A percentile compares a stretch with the other conserved stretches of the same genome.
These are phyloP conservation scores for Diplodia corticola DNA, from an alignment of 2,329 filamentous ascomycete species.

Conservation along the genomic window DNA sequence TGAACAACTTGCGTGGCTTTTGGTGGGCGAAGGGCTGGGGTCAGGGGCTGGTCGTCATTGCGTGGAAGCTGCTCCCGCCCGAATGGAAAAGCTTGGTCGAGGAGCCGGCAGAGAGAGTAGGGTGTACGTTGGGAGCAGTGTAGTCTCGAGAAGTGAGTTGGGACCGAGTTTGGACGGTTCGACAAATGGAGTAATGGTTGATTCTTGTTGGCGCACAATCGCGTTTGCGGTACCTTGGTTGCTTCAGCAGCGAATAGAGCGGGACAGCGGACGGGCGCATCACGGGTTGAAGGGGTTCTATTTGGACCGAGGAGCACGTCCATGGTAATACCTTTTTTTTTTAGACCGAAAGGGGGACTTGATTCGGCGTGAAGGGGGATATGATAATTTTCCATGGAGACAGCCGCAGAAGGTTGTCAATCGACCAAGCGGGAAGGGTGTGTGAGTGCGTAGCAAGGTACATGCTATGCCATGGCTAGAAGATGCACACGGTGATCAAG, in stretches of 20 bases:
- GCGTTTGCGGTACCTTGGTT: not conserved
- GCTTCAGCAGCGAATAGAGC: not conserved
- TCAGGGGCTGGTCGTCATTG: not conserved
- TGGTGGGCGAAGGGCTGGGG: slow-evolving; percentile 24
- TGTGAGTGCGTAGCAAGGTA: not conserved
- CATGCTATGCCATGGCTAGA: not conserved
- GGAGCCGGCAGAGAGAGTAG: slow-evolving; percentile 7
- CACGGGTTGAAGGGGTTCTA: not conserved
- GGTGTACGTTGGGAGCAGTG: not conserved
- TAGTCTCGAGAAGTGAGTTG: not conserved
- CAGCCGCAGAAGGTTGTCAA: not conserved
- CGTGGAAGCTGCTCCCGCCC: not conserved
- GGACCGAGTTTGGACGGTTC: not conserved
- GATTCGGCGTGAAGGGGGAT: not conserved
- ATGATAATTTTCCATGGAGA: not conserved
- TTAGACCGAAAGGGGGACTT: not conserved
- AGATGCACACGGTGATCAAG: too few relatives aligned
- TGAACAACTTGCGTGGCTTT: slow-evolving; percentile 17
- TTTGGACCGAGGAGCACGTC: not conserved
- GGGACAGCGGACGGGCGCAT: not conserved
- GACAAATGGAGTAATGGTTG: not conserved
- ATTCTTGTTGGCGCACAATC: not conserved
- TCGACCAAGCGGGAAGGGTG: not conserved
- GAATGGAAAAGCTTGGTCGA: slow-evolving; percentile 8
- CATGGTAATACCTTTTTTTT: too few relatives aligned